These are phyloP conservation scores for Rehmannia glutinosa DNA, from an alignment of 257 asterid species.

Conservation along the genomic window DNA sequence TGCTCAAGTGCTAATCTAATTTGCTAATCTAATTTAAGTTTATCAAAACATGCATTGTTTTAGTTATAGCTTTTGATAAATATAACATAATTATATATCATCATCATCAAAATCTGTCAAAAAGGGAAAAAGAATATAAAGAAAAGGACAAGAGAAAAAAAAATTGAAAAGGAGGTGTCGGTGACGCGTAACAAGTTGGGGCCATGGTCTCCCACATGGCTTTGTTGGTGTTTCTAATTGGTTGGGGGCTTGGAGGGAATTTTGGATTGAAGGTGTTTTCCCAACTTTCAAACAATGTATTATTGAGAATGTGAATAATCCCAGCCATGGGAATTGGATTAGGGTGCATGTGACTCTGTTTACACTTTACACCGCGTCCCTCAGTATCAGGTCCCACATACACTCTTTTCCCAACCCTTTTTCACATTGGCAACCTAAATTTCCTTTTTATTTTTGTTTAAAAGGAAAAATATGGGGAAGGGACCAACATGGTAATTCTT, in stretches of 20 bases:
- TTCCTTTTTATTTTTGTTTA: no score
- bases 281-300: not conserved
- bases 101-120: no score
- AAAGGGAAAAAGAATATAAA: no score
- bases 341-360: no score
- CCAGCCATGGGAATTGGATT: not conserved
- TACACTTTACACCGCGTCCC: not conserved
- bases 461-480: no score
- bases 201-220: constrained; percentile 15
- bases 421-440: not conserved
- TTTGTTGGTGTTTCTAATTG: not conserved
- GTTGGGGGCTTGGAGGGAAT: not conserved
- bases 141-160: no score
- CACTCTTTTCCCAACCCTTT: not conserved
- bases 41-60: no score
- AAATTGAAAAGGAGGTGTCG: constrained; percentile 11
- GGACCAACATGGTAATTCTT: no score
- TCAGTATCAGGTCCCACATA: not conserved
- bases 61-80: no score
- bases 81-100: no score
- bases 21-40: no score
- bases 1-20: no score
- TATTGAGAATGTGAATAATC: not conserved
- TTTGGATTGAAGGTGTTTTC: not conserved
- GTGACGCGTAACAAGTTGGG: not conserved